A percentile compares a stretch with the other conserved stretches of the same genome.
Conservation (phyloP, 768 basidiomycete genomes). For the Coprinopsis cinerea region DNA sequence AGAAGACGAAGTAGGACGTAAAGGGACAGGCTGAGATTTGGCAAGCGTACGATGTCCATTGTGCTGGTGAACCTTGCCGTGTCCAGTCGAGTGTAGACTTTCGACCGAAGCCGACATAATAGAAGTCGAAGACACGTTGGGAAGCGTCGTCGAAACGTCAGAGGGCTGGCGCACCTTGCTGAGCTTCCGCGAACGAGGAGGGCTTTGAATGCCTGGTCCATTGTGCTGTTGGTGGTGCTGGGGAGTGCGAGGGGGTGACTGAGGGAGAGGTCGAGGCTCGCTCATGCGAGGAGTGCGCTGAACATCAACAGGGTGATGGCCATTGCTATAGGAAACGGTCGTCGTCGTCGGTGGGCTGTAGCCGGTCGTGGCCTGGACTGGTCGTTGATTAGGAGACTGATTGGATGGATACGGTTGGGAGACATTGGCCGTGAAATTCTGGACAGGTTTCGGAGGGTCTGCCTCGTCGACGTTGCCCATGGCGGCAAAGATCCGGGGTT, state of each 20-base stretch:
- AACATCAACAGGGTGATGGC: constrained; percentile 4
- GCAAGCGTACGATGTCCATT: constrained; percentile 13
- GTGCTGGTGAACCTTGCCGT: constrained; percentile 13
- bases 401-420: constrained; percentile 10
- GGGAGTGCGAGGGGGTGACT: background rate
- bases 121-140: constrained; percentile 14
- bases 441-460: background rate
- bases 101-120: constrained; percentile 9
- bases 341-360: too few relatives aligned
- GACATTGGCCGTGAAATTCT: constrained; percentile 8
- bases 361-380: background rate
- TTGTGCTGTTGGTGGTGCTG: background rate
- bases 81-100: constrained; percentile 8
- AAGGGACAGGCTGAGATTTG: constrained; percentile 8
- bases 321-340: background rate
- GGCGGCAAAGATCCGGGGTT: constrained; percentile 61
- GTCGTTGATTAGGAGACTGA: constrained; percentile 7
- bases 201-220: background rate
- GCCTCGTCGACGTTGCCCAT: constrained; percentile 25
- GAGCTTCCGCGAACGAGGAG: constrained; percentile 16
- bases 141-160: constrained; percentile 11
- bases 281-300: constrained; percentile 12
- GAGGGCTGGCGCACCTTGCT: constrained; percentile 22
- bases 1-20: constrained; percentile 1
- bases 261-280: constrained; percentile 6